Evolutionary conservation across 2,329 filamentous ascomycete genomes (phyloP).

Genomic region (Ceratocystis papillata): DNA sequence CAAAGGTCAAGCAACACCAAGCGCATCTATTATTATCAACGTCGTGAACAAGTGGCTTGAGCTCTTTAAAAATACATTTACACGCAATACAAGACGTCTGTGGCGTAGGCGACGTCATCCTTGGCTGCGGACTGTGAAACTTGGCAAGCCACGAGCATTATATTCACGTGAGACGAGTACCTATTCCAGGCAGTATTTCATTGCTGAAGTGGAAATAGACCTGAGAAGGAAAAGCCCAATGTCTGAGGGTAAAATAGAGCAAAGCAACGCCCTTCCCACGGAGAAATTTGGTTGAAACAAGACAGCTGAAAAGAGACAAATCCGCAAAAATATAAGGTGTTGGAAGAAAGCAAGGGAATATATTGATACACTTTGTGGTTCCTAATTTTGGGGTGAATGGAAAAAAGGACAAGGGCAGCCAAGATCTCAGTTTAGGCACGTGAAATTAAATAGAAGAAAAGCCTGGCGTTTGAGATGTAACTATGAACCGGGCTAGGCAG

Average conservation of each 20-base stretch:
- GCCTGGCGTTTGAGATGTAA: conserved; percentile 3
- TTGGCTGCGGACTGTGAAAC: neutral
- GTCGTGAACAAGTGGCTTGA: neutral
- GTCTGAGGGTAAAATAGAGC: conserved; percentile 6
- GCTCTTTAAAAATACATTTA: neutral
- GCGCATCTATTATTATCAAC: neutral
- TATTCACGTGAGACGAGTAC: conserved; percentile 1
- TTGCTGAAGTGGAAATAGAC: neutral
- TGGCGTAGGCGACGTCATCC: neutral
- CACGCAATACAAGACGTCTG: neutral
- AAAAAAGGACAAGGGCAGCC: neutral
- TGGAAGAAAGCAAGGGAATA: neutral
- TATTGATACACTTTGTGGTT: neutral
- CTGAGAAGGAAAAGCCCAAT: neutral
- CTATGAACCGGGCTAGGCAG: neutral
- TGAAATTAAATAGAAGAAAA: neutral
- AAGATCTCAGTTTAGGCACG: neutral
- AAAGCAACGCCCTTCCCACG: neutral
- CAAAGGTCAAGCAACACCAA: neutral
- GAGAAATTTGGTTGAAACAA: conserved; percentile 10
- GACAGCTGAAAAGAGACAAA: conserved; percentile 8
- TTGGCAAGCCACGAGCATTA: neutral
- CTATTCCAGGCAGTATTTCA: conserved; percentile 1
- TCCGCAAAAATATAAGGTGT: neutral
- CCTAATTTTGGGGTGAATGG: neutral